Evolutionary conservation across 768 basidiomycete species (phyloP).

Genomic region (Russula abietina): DNA sequence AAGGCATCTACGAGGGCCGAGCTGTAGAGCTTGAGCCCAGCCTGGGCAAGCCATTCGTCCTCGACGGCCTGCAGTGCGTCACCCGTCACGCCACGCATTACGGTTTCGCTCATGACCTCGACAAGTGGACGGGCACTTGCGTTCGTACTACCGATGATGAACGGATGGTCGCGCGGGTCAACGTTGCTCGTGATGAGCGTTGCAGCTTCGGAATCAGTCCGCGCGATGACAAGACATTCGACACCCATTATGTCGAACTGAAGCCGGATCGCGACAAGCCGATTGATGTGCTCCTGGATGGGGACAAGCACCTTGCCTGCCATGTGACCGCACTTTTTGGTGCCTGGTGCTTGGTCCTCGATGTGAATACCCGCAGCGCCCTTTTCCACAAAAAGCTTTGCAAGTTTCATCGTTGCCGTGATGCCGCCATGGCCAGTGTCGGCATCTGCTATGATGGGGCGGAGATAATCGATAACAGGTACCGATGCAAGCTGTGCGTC

Average conservation of each 20-base stretch:
- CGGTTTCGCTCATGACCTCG: conserved; percentile 77
- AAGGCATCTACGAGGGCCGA: conserved; percentile 63
- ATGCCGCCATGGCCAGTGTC: conserved; percentile 98
- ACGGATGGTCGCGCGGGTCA: conserved; percentile 94
- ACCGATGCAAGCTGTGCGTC: conserved; percentile 66
- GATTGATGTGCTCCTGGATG: conserved; percentile 96
- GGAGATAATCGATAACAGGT: conserved; percentile 79
- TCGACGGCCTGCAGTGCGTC: conserved; percentile 80
- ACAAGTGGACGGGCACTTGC: conserved; percentile 62
- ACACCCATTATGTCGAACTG: conserved; percentile 99
- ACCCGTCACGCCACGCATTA: conserved; percentile 72
- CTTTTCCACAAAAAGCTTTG: conserved; percentile 98
- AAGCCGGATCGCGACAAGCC: conserved; percentile 91
- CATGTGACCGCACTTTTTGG: conserved; percentile 96
- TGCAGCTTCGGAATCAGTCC: conserved; percentile 97
- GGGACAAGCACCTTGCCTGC: conserved; percentile 96
- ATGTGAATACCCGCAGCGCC: conserved; percentile 97
- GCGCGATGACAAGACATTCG: conserved; percentile 85
- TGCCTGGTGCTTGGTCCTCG: conserved; percentile 96
- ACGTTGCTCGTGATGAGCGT: conserved; percentile 96
- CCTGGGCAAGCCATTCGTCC: conserved; percentile 76
- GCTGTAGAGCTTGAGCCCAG: conserved; percentile 76
- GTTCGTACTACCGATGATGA: conserved; percentile 92
- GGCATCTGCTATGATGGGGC: conserved; percentile 93
- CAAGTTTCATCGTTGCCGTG: conserved; percentile 97